Conservation (phyloP, 2,329 filamentous ascomycete species). For the Aspergillus piperis region DNA sequence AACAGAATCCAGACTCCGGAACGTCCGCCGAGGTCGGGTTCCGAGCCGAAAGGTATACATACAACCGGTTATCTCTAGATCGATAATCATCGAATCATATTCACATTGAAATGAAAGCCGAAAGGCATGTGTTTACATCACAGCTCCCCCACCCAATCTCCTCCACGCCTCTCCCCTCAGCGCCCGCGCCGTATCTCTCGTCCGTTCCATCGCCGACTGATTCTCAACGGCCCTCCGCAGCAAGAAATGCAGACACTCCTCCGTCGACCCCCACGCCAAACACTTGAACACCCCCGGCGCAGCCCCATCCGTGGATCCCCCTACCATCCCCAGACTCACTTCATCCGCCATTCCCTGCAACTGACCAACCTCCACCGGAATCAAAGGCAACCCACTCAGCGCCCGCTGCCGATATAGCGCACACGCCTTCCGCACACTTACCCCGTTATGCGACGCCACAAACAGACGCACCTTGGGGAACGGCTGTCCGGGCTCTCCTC, state of each 20-base stretch:
- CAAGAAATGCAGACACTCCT: slow-evolving; percentile 56
- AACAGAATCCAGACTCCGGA: not conserved
- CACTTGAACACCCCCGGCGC: slow-evolving; percentile 53
- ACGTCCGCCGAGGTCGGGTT: not conserved
- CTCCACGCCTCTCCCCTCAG: slow-evolving; percentile 62
- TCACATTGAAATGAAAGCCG: not conserved
- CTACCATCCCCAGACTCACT: slow-evolving; percentile 61
- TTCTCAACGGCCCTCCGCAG: slow-evolving; percentile 69
- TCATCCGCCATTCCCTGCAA: slow-evolving; percentile 91
- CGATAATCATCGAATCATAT: not conserved
- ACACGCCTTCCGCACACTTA: slow-evolving; percentile 50
- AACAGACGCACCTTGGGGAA: slow-evolving; percentile 47
- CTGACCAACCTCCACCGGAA: slow-evolving; percentile 64
- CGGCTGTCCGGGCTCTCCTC: slow-evolving; percentile 12
- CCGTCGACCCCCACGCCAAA: slow-evolving; percentile 56
- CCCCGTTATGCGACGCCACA: slow-evolving; percentile 57
- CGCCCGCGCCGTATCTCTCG: slow-evolving; percentile 61
- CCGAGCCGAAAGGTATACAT: slow-evolving; percentile 1
- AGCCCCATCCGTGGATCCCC: slow-evolving; percentile 20
- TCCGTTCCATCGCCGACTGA: slow-evolving; percentile 67
- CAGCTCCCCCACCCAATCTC: not conserved
- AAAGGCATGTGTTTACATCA: not conserved
- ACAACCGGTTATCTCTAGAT: not conserved
- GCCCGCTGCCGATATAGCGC: slow-evolving; percentile 39
- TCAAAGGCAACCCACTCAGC: slow-evolving; percentile 38